A percentile compares a stretch with the other conserved stretches of the same genome.
Conservation (phyloP, 345 rosid species). For the Aegle marmelos region DNA sequence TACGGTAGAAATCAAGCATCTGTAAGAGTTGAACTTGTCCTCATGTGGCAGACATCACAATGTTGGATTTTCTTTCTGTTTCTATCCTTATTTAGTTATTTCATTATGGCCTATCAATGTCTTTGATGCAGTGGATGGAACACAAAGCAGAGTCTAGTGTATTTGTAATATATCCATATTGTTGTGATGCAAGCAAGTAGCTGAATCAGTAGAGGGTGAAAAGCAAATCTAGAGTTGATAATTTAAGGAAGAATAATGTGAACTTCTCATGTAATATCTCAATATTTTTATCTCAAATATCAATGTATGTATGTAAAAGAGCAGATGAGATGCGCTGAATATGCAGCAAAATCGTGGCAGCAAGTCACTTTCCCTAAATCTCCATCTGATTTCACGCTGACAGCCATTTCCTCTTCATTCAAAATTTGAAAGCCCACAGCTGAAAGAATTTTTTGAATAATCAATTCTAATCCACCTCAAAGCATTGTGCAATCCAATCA, state of each 20-base stretch:
- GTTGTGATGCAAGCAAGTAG: no score
- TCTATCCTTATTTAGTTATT: neutral
- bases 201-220: no score
- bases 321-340: neutral
- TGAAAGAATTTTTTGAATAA: neutral
- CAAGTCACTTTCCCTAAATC: neutral
- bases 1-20: neutral
- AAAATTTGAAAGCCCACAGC: neutral
- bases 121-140: neutral
- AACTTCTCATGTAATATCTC: no score
- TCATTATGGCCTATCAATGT: neutral
- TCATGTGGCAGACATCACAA: neutral
- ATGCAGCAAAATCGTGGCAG: slow-evolving; percentile 6
- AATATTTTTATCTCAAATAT: no score
- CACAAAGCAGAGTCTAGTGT: no score
- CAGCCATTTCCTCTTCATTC: neutral
- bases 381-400: neutral
- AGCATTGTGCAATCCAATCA: neutral
- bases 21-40: neutral
- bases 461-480: neutral
- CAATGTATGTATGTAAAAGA: neutral
- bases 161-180: no score
- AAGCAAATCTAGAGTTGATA: no score
- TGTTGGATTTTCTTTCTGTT: neutral
- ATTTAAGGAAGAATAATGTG: no score